Conservation (phyloP, 306 rosid species). For the Vicia sativa region DNA sequence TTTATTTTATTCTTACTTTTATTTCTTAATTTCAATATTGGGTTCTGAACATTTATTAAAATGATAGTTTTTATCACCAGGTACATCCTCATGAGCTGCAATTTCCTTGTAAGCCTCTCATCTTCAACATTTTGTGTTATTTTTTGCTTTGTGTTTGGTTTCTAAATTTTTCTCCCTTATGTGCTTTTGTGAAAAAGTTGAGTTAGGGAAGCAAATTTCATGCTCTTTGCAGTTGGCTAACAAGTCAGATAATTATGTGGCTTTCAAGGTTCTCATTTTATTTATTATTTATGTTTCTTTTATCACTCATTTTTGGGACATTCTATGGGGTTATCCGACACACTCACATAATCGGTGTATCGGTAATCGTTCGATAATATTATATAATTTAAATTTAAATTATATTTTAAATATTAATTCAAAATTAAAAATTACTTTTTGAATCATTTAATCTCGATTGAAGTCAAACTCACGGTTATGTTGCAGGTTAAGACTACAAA, state of each 20-base stretch:
- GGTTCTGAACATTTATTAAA: neutral
- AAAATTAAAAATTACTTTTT: too few species aligned
- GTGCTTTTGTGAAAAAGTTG: slow-evolving; percentile 46
- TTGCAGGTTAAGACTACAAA: slow-evolving; percentile 81
- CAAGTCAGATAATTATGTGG: slow-evolving; percentile 65
- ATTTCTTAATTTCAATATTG: too few species aligned
- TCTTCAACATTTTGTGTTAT: neutral
- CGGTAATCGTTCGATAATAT: too few species aligned
- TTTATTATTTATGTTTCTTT: neutral
- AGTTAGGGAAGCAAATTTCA: slow-evolving; percentile 87
- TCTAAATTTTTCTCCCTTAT: neutral
- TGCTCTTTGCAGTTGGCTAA: slow-evolving; percentile 73
- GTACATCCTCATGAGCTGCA: slow-evolving; percentile 80
- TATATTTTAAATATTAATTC: too few species aligned
- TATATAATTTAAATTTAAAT: too few species aligned
- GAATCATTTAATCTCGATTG: neutral
- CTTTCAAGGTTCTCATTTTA: slow-evolving; percentile 61
- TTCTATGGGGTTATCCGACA: too few species aligned
- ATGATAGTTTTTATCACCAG: slow-evolving; percentile 26
- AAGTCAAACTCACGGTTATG: slow-evolving; percentile 38
- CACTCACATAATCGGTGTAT: too few species aligned
- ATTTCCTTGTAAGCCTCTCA: slow-evolving; percentile 55
- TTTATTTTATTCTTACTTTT: too few species aligned
- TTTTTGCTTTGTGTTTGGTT: neutral
- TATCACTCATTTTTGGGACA: too few species aligned